Evolutionary conservation across 106 monocot genomes (phyloP).

Genomic region (Hemerocallis citrina): DNA sequence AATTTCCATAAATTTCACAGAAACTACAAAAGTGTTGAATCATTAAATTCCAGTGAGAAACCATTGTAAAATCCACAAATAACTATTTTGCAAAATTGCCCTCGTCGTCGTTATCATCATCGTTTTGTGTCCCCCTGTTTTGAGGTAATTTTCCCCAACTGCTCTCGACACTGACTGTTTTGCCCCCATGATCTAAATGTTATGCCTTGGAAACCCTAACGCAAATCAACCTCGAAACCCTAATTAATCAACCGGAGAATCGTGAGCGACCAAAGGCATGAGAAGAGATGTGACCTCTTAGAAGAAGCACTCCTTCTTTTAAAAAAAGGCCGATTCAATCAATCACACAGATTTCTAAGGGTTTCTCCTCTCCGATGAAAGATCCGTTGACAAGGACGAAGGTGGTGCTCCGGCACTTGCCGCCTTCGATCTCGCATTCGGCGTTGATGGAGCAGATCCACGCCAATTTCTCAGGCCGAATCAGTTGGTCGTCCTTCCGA

Average conservation of each 20-base stretch:
- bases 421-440: conserved; percentile 54
- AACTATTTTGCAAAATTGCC: no score
- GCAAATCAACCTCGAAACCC: not conserved
- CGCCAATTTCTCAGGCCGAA: conserved; percentile 47
- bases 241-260: not conserved
- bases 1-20: no score
- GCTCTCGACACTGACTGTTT: no score
- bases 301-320: not conserved
- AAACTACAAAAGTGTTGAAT: no score
- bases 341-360: not conserved
- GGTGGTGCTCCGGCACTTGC: conserved; percentile 84
- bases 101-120: no score
- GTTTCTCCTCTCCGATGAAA: conserved; percentile 29
- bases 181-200: no score
- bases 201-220: conserved; percentile 4
- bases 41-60: no score
- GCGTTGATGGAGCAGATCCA: conserved; percentile 75
- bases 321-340: not conserved
- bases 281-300: not conserved
- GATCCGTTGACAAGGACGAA: conserved; percentile 60
- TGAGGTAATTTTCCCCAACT: no score
- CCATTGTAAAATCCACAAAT: no score
- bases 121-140: no score
- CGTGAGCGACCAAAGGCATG: not conserved
- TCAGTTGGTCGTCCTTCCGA: conserved; percentile 58